Evolutionary conservation across 208 protist genomes (phyloP).

Genomic region (Leishmania arabica): DNA sequence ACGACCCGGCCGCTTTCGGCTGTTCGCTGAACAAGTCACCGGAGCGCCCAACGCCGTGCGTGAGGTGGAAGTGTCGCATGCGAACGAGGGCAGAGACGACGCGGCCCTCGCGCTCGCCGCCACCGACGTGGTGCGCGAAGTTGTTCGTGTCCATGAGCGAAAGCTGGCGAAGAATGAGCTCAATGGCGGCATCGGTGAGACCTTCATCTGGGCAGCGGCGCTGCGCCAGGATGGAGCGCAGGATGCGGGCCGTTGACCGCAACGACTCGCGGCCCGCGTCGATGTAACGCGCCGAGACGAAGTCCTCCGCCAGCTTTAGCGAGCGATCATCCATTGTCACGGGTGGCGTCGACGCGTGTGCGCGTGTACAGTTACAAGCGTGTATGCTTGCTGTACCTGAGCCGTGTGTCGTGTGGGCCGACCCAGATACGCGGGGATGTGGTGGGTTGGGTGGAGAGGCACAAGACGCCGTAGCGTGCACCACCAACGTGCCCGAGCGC

Average conservation of each 20-base stretch:
- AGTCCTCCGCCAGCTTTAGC: slow-evolving; percentile 42
- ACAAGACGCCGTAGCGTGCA: not conserved
- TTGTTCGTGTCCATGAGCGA: slow-evolving; percentile 95
- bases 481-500: not conserved
- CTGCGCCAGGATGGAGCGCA: slow-evolving; percentile 83
- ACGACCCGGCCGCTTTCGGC: slow-evolving; percentile 98
- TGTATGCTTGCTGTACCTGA: not conserved
- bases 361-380: not conserved
- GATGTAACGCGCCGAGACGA: slow-evolving; percentile 61
- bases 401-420: not conserved
- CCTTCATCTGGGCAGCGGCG: slow-evolving; percentile 89
- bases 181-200: slow-evolving; percentile 85
- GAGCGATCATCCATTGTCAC: slow-evolving; percentile 49
- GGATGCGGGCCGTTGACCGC: slow-evolving; percentile 23
- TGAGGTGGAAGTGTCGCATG: slow-evolving; percentile 84
- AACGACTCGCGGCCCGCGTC: slow-evolving; percentile 55
- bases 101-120: slow-evolving; percentile 97
- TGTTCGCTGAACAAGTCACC: slow-evolving; percentile 95
- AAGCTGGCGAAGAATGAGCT: slow-evolving; percentile 92
- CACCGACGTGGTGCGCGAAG: slow-evolving; percentile 88
- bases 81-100: slow-evolving; percentile 86
- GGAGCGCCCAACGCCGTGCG: slow-evolving; percentile 96
- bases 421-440: not conserved
- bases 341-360: not conserved
- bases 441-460: not conserved